phyloP scores from a whole-genome alignment of 2,329 filamentous ascomycete species.

The Phaeomoniella chlamydospora region DNA sequence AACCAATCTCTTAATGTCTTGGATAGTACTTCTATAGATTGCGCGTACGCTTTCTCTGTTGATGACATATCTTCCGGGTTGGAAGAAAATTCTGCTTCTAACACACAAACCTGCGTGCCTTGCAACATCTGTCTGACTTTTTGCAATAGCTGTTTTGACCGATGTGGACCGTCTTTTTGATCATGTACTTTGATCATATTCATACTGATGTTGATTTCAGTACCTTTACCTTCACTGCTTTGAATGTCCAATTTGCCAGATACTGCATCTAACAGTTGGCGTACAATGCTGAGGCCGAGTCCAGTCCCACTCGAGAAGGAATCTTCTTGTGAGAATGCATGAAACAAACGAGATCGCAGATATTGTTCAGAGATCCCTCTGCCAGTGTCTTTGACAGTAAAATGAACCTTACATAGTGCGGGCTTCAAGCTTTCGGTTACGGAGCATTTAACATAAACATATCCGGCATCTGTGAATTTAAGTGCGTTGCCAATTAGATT shows the following conservation, averaged over 20 bases:
- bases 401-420: slow-evolving; percentile 11
- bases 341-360: slow-evolving; percentile 44
- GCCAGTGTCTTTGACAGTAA: slow-evolving; percentile 49
- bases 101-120: not conserved
- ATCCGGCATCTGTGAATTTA: slow-evolving; percentile 44
- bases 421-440: slow-evolving; percentile 5
- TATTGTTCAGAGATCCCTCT: slow-evolving; percentile 51
- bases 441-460: slow-evolving; percentile 27
- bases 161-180: slow-evolving; percentile 5
- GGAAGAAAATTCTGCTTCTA: not conserved
- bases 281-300: slow-evolving; percentile 51
- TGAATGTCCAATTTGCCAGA: slow-evolving; percentile 44
- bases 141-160: slow-evolving; percentile 1
- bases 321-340: slow-evolving; percentile 45
- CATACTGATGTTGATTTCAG: slow-evolving; percentile 32
- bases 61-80: no score
- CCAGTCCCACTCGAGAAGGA: slow-evolving; percentile 32
- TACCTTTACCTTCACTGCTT: slow-evolving; percentile 39
- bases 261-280: slow-evolving; percentile 43
- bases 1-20: not conserved
- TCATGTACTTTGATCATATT: slow-evolving; percentile 4
- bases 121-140: not conserved
- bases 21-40: not conserved
- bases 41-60: not conserved
- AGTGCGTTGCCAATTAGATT: slow-evolving; percentile 49